Percentiles rank a stretch among this genome's conserved stretches.
Conservation (phyloP, 768 basidiomycete species). For the Naematelia aurantialba region DNA sequence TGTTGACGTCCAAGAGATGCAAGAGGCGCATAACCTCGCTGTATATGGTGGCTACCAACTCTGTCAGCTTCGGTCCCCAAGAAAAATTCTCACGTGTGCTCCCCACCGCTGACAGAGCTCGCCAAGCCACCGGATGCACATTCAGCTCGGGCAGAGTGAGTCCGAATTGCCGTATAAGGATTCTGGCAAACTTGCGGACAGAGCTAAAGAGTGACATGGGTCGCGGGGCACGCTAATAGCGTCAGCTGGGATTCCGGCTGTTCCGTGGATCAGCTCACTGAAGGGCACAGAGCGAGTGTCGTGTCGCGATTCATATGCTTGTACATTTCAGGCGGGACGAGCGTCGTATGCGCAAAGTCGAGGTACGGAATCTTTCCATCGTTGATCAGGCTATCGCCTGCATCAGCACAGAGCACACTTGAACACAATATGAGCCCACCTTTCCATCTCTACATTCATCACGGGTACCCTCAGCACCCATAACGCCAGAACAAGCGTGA, state of each 20-base stretch:
- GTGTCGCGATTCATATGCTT: slow-evolving; percentile 70
- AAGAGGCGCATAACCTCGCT: slow-evolving; percentile 23
- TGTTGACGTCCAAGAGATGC: slow-evolving; percentile 27
- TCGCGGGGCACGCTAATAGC: slow-evolving; percentile 63
- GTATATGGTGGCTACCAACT: slow-evolving; percentile 38
- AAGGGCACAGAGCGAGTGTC: slow-evolving; percentile 64
- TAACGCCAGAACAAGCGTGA: slow-evolving; percentile 68
- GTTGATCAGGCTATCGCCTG: slow-evolving; percentile 63
- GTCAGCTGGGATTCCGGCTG: background rate
- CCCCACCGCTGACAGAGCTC: slow-evolving; percentile 62
- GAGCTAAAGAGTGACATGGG: slow-evolving; percentile 60
- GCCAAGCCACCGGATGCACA: slow-evolving; percentile 72
- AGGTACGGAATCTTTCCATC: slow-evolving; percentile 74
- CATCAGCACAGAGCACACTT: no score
- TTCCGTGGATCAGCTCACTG: slow-evolving; percentile 55
- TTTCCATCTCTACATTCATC: slow-evolving; percentile 68
- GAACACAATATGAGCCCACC: slow-evolving; percentile 56
- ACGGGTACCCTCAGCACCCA: slow-evolving; percentile 77
- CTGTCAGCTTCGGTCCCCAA: slow-evolving; percentile 2
- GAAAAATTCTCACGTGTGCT: slow-evolving; percentile 55
- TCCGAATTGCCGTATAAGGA: slow-evolving; percentile 58
- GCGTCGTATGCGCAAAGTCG: slow-evolving; percentile 58
- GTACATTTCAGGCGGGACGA: slow-evolving; percentile 62
- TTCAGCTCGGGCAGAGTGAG: slow-evolving; percentile 71
- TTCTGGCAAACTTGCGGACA: slow-evolving; percentile 62